Base-by-base conservation (phyloP, 352 stramenopile species). In the Phytophthora ohioensis region DNA sequence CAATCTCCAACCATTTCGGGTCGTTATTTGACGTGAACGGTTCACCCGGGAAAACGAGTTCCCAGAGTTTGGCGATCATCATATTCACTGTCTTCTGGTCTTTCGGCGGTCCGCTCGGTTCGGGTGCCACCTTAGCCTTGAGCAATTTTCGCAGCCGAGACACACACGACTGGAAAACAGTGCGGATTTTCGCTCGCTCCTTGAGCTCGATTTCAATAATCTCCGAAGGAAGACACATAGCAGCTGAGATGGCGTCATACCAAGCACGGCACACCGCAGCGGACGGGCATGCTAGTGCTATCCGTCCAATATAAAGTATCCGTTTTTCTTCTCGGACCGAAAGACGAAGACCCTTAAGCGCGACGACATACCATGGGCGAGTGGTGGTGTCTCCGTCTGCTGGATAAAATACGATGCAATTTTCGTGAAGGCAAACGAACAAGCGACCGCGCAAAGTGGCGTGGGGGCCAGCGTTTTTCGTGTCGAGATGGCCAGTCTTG, bases 131-230 rank as follows among this genome's bases (percentile, higher is more conserved):
- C 54, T 92, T 87, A 17, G 87, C 88, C 46, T 92, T 90, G 5
- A 93, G 74, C 47, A 96, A 54, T 57, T 89, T 89, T 15, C 85
- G 87, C n/a, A 96, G 61, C 3, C 88, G 79, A 58, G 78, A 72
- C 9, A 96, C 84, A n/a, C 82, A 90, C 12, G 69, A 58, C 51
- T 91, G 74, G 60, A 92, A 94, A 1, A 78, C 78, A 9, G 78
- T 81, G 3, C 86, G 81, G 57, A 94, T 94, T 64, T 83, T 90
- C 31, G 79, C 82, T 43, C 88, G 87, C 62, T 94, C 85, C 46
- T 85, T 80, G 5, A 96, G 74, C 67, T 96, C 88, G 21, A 91
- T 87, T 27, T 93, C 85, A 27, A 94, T 85, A 43, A 96, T 87
- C 35, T 91, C 84, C 3, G 59, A 43, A 21, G 88, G 85, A 3